Evolutionary conservation across 192 early-diverging fungal species (phyloP), one percentile per base, ranked within the genome.

Genomic region (Borealophlyctis nickersoniae): DNA sequence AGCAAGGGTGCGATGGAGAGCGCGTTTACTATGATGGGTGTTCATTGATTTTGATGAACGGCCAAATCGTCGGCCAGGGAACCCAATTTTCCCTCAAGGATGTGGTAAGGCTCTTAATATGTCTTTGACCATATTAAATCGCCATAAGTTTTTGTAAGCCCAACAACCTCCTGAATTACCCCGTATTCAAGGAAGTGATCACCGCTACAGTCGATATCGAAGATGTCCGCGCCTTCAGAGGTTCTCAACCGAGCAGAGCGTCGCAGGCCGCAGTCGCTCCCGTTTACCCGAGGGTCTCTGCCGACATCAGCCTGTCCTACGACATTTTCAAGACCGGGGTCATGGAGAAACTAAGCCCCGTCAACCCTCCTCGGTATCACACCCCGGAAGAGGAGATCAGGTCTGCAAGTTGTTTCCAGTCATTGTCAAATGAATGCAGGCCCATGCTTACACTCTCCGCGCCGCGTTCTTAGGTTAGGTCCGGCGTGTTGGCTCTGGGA

Each of bases 401-500:
- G 73, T 80, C 60, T 23, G 54, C 22, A 0, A 13, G 39, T 22
- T 34, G 13, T 24, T 49, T 61, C 26, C 23, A 14, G 13, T 5
- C 52, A 9, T 48, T 48, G 11, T 48, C 45, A 48, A 13, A n/a
- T 48, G 11, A 13, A 9, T 48, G 45, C 9, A n/a, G 45, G 9
- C 45, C 11, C n/a, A 13, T 9, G n/a, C 45, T 48, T n/a, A n/a
- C 45, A 9, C n/a, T 48, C 45, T 48, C 45, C 11, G n/a, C 45
- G 23, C 11, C 9, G 28, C 30, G 57, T 36, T 39, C 22, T 24
- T 36, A 88, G 82, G 11, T 65, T 91, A 53, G 95, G 96, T 16
- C 96, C 96, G 24, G 95, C 96, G 1, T 98, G 97, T 81, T 99
- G 97, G 97, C 82, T 99, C 24, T 99, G 97, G 97, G 97, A 99